Conservation (phyloP, 2,329 filamentous ascomycete species). For the Aspergillus flavus region DNA sequence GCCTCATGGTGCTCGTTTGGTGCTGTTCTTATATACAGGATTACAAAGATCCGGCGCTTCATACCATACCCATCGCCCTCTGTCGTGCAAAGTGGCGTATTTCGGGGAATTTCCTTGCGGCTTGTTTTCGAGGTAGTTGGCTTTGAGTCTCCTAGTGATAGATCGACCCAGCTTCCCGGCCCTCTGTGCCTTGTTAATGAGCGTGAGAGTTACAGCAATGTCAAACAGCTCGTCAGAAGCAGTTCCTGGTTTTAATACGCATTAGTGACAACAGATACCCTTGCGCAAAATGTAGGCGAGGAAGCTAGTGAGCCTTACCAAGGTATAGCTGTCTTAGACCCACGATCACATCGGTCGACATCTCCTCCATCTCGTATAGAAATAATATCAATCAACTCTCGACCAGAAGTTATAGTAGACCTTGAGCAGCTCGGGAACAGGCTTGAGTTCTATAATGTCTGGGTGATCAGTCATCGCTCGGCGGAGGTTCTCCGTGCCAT, state of each 20-base stretch:
- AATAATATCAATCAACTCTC: background rate
- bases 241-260: background rate
- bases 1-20: background rate
- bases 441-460: conserved; percentile 2
- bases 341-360: background rate
- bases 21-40: background rate
- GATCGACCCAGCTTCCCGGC: background rate
- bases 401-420: conserved; percentile 11
- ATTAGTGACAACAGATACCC: background rate
- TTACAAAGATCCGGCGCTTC: background rate
- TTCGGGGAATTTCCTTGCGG: accelerated
- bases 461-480: conserved; percentile 9
- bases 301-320: background rate
- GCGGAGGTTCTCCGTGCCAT: conserved; percentile 8
- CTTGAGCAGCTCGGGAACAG: conserved; percentile 9
- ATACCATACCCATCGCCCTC: background rate
- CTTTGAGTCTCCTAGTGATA: background rate
- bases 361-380: background rate
- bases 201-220: background rate
- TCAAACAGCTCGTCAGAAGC: too few relatives aligned
- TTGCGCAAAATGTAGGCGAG: background rate
- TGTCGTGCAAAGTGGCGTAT: background rate
- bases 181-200: accelerated
- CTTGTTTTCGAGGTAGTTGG: background rate
- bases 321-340: background rate